Conservation (phyloP, 768 basidiomycete genomes). For the Boletus vinaceobasis region DNA sequence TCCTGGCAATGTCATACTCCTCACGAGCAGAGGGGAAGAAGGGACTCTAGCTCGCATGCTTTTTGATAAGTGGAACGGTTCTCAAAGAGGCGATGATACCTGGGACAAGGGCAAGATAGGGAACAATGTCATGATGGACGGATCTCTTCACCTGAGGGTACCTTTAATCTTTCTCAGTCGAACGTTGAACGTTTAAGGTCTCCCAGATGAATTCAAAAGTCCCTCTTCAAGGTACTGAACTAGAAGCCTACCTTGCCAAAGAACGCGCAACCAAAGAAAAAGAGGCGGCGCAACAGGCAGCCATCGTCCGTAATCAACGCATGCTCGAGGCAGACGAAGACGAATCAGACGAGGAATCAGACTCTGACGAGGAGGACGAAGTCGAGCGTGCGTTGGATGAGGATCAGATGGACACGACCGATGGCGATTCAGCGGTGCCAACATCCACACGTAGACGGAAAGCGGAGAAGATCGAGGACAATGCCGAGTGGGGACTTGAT, state of each 20-base stretch:
- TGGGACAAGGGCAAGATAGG: conserved; percentile 93
- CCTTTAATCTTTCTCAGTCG: conserved; percentile 11
- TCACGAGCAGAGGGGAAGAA: conserved; percentile 77
- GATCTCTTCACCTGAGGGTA: conserved; percentile 64
- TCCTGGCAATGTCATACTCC: conserved; percentile 81
- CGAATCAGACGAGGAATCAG: conserved; percentile 69
- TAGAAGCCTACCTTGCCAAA: conserved; percentile 74
- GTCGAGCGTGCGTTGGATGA: conserved; percentile 50
- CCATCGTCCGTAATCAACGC: conserved; percentile 74
- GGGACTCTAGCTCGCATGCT: conserved; percentile 75
- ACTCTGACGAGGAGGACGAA: conserved; percentile 63
- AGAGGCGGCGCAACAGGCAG: conserved; percentile 83
- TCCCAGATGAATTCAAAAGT: conserved; percentile 83
- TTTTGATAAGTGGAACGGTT: conserved; percentile 82
- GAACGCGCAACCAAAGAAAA: conserved; percentile 77
- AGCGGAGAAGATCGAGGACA: conserved; percentile 47
- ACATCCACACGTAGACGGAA: conserved; percentile 37
- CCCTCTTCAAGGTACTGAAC: conserved; percentile 81
- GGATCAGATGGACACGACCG: conserved; percentile 44
- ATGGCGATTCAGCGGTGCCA: conserved; percentile 28
- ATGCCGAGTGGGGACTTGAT: conserved; percentile 67
- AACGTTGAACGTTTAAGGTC: conserved; percentile 1
- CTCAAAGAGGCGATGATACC: conserved; percentile 74
- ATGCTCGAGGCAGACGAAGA: conserved; percentile 95
- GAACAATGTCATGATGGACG: conserved; percentile 78